Evolutionary conservation across 2,329 filamentous ascomycete species (phyloP).

Genomic region (Alternaria gansuensis): DNA sequence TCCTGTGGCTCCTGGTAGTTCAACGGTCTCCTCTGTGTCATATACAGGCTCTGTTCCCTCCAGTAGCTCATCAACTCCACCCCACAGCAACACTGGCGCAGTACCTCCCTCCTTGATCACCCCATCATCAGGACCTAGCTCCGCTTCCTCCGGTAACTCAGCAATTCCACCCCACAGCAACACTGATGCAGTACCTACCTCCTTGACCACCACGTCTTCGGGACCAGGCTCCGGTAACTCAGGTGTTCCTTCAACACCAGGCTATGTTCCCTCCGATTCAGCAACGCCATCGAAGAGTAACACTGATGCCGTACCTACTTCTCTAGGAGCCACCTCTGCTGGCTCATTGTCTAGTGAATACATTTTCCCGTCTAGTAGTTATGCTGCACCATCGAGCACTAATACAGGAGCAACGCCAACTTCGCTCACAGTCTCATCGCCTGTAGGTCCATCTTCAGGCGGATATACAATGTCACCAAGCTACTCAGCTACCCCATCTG

Average conservation of each 20-base stretch:
- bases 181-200: slow-evolving; percentile 10
- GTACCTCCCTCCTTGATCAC: slow-evolving; percentile 15
- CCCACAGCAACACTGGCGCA: slow-evolving; percentile 9
- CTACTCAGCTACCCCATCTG: neutral
- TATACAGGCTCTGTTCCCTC: slow-evolving; percentile 8
- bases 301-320: slow-evolving; percentile 11
- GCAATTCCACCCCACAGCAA: slow-evolving; percentile 3
- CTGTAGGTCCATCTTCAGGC: slow-evolving; percentile 10
- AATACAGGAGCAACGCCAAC: slow-evolving; percentile 3
- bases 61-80: neutral
- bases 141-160: neutral
- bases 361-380: slow-evolving; percentile 5
- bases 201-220: neutral
- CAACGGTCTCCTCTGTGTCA: neutral
- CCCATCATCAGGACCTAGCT: slow-evolving; percentile 6
- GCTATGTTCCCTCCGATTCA: slow-evolving; percentile 1
- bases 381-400: slow-evolving; percentile 6
- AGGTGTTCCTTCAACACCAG: slow-evolving; percentile 9
- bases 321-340: neutral
- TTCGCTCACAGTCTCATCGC: neutral
- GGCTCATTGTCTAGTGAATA: slow-evolving; percentile 16
- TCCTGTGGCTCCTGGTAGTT: slow-evolving; percentile 8
- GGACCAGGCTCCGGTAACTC: slow-evolving; percentile 2
- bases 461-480: slow-evolving; percentile 2
- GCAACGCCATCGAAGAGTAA: slow-evolving; percentile 2